Percentiles rank a stretch among this genome's conserved stretches.
Conservation (phyloP, 2,329 filamentous ascomycete genomes). For the Claviceps spartinae region DNA sequence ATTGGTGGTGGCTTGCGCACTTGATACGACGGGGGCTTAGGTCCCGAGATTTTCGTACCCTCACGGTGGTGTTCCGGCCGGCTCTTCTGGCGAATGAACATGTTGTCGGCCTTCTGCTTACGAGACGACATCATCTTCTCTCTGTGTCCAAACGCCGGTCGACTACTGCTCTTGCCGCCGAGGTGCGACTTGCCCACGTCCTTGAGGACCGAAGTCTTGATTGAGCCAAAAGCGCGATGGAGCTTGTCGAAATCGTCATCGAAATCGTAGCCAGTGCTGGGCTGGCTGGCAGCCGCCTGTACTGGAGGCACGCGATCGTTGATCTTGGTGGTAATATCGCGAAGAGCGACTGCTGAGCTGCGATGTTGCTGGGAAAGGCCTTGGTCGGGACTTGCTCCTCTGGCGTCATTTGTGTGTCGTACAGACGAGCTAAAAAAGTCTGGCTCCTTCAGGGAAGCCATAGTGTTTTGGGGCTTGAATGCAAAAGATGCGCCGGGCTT, state of each 20-base stretch:
- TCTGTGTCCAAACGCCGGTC: constrained; percentile 24
- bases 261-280: constrained; percentile 14
- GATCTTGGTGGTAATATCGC: constrained; percentile 25
- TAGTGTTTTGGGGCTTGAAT: constrained; percentile 19
- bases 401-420: neutral
- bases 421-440: constrained; percentile 8
- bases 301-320: constrained; percentile 30
- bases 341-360: constrained; percentile 4
- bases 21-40: constrained; percentile 31
- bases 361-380: neutral
- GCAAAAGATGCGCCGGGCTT: constrained; percentile 19
- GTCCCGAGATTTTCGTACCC: constrained; percentile 33
- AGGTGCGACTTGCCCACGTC: neutral
- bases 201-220: constrained; percentile 13
- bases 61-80: constrained; percentile 43
- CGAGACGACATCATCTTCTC: constrained; percentile 33
- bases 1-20: constrained; percentile 33
- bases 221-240: constrained; percentile 16
- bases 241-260: constrained; percentile 21
- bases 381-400: neutral
- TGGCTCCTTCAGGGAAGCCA: constrained; percentile 13
- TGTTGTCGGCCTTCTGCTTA: constrained; percentile 39
- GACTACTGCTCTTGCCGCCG: constrained; percentile 2
- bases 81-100: constrained; percentile 40
- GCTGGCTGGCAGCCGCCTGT: neutral